A percentile compares a stretch with the other conserved stretches of the same genome.
Evolutionary conservation across 352 stramenopile species (phyloP).

Genomic region (Pythium aphanidermatum): DNA sequence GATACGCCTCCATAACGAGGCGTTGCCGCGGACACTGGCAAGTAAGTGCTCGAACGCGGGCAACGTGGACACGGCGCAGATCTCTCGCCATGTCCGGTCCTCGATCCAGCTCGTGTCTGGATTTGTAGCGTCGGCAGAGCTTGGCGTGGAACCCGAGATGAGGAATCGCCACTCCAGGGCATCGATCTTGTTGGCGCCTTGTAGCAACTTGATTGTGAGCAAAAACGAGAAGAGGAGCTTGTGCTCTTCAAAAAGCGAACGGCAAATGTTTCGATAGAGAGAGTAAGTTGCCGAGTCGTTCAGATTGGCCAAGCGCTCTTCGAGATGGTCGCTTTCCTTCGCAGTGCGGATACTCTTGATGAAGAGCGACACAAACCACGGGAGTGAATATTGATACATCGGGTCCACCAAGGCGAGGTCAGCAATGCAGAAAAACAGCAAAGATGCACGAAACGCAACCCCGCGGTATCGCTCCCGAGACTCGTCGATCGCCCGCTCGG

Average conservation of each 20-base stretch:
- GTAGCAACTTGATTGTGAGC: slow-evolving; percentile 82
- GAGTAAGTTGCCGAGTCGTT: slow-evolving; percentile 93
- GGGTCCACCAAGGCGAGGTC: slow-evolving; percentile 88
- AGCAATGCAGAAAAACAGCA: slow-evolving; percentile 92
- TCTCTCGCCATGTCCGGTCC: slow-evolving; percentile 35
- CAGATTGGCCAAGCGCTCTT: slow-evolving; percentile 76
- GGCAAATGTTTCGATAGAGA: slow-evolving; percentile 92
- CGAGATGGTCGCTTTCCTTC: slow-evolving; percentile 79
- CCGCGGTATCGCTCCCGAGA: slow-evolving; percentile 85
- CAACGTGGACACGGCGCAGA: slow-evolving; percentile 32
- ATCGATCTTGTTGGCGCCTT: slow-evolving; percentile 77
- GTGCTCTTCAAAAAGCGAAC: slow-evolving; percentile 92
- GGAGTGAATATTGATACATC: slow-evolving; percentile 94
- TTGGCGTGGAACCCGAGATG: slow-evolving; percentile 80
- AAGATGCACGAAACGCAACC: slow-evolving; percentile 84
- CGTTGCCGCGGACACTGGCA: slow-evolving; percentile 18
- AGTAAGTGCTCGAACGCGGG: slow-evolving; percentile 30
- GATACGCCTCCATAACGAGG: slow-evolving; percentile 31
- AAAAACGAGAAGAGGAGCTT: slow-evolving; percentile 94
- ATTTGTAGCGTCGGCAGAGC: slow-evolving; percentile 69
- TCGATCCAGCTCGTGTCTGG: slow-evolving; percentile 39
- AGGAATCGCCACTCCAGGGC: slow-evolving; percentile 91
- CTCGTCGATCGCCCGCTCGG: slow-evolving; percentile 89
- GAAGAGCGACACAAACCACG: slow-evolving; percentile 92
- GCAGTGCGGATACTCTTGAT: slow-evolving; percentile 83